phyloP scores from a whole-genome alignment of 192 early-diverging fungal species.

The Lunasporangiospora selenospora region DNA sequence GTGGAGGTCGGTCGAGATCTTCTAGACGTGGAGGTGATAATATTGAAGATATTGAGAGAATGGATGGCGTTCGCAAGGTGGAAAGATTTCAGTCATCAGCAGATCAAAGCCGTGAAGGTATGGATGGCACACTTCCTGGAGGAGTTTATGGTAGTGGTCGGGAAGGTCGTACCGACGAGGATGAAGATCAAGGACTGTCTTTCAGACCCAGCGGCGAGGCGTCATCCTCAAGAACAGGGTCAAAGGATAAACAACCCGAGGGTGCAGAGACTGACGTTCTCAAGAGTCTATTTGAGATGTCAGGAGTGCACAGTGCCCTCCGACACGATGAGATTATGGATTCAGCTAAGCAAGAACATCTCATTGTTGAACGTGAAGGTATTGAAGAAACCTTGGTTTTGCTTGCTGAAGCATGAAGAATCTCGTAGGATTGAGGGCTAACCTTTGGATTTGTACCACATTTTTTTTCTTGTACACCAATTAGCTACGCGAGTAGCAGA shows the following conservation, averaged over 20 bases:
- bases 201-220: conserved; percentile 3
- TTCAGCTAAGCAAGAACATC: conserved; percentile 61
- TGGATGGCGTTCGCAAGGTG: conserved; percentile 19
- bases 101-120: too few species aligned
- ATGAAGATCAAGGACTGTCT: conserved; percentile 6
- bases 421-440: too few species aligned
- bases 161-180: background rate
- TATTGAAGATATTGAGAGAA: conserved; percentile 24
- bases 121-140: conserved; percentile 37
- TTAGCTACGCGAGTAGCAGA: conserved; percentile 79
- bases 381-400: too few species aligned
- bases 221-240: conserved; percentile 12
- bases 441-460: background rate
- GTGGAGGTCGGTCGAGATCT: background rate
- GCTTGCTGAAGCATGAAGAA: too few species aligned
- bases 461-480: background rate
- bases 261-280: conserved; percentile 69
- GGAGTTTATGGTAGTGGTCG: background rate
- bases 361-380: conserved; percentile 79
- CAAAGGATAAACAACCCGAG: conserved; percentile 8
- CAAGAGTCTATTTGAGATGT: conserved; percentile 78
- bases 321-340: conserved; percentile 93
- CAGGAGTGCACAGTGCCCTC: conserved; percentile 88
- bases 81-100: too few species aligned
- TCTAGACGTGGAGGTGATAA: conserved; percentile 19